Percentiles rank a stretch among this genome's conserved stretches.
Evolutionary conservation across 768 basidiomycete species (phyloP).

Genomic region (Flagelloscypha sp.): DNA sequence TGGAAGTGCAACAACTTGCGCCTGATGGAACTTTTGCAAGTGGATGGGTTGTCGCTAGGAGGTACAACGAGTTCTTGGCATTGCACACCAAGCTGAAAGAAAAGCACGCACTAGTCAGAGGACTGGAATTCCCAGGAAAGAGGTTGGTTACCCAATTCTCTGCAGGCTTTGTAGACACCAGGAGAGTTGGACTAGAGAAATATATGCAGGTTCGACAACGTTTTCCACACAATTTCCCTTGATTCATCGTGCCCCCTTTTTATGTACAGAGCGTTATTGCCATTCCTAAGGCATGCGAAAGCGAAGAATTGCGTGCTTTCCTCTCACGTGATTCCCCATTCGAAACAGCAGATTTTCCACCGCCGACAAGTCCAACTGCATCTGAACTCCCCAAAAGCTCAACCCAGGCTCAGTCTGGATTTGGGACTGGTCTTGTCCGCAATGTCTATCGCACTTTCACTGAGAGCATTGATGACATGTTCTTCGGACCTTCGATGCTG

Average conservation of each 20-base stretch:
- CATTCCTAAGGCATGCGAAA: slow-evolving; percentile 71
- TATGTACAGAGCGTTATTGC: slow-evolving; percentile 55
- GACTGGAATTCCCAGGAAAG: slow-evolving; percentile 88
- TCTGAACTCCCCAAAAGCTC: slow-evolving; percentile 32
- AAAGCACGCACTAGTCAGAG: slow-evolving; percentile 53
- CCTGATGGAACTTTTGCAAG: slow-evolving; percentile 69
- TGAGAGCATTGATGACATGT: slow-evolving; percentile 94
- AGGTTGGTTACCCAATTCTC: slow-evolving; percentile 84
- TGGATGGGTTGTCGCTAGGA: slow-evolving; percentile 87
- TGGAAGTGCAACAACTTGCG: slow-evolving; percentile 88
- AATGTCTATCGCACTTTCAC: slow-evolving; percentile 88
- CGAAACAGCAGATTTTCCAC: too few species aligned
- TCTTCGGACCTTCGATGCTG: slow-evolving; percentile 92
- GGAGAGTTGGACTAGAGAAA: slow-evolving; percentile 73
- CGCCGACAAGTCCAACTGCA: too few species aligned
- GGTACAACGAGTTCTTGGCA: slow-evolving; percentile 92
- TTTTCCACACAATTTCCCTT: neutral
- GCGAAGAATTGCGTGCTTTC: slow-evolving; percentile 74
- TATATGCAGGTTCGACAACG: slow-evolving; percentile 70
- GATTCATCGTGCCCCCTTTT: neutral
- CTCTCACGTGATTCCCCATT: slow-evolving; percentile 85
- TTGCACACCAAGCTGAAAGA: slow-evolving; percentile 86
- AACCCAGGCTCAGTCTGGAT: slow-evolving; percentile 31
- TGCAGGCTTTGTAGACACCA: slow-evolving; percentile 77
- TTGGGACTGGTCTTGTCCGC: slow-evolving; percentile 71